A percentile compares a stretch with the other conserved stretches of the same genome.
Conservation (phyloP, 208 protist genomes). For the Crithidia mellificae region DNA sequence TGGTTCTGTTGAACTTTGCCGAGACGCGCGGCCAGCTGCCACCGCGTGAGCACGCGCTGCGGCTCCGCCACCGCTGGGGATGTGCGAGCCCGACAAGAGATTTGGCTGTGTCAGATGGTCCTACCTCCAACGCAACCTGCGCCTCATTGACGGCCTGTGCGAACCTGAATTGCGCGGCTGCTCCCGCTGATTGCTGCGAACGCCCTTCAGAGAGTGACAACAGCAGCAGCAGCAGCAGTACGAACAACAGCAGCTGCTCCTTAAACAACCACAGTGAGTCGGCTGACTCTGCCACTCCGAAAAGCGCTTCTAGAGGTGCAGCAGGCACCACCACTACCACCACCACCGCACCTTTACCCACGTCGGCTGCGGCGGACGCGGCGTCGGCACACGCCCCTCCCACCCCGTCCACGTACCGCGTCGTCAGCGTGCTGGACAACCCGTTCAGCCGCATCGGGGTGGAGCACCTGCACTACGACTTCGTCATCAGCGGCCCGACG, state of each 20-base stretch:
- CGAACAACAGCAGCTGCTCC: too few species aligned
- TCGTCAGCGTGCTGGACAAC: conserved; percentile 34
- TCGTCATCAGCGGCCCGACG: conserved; percentile 34
- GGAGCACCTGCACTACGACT: conserved; percentile 28
- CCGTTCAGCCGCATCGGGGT: conserved; percentile 39
- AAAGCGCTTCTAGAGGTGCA: too few species aligned
- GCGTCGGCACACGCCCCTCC: background rate
- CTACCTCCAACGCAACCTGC: too few species aligned
- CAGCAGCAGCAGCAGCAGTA: background rate
- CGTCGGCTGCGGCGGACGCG: too few species aligned
- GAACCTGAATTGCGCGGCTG: too few species aligned
- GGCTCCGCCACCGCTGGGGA: conserved; percentile 22
- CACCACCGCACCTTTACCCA: too few species aligned
- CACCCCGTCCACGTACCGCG: conserved; percentile 23
- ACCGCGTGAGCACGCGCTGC: conserved; percentile 13
- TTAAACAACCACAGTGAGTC: too few species aligned
- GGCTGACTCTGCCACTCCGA: too few species aligned
- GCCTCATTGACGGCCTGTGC: too few species aligned
- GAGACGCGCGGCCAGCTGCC: conserved; percentile 17
- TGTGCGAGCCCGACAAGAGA: background rate
- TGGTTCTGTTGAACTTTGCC: conserved; percentile 23
- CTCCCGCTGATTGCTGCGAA: too few species aligned
- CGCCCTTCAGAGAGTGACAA: too few species aligned
- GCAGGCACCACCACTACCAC: background rate
- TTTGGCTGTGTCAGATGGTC: too few species aligned